Base-by-base conservation (phyloP, 257 asterid genomes). In the Gentiana dahurica region DNA sequence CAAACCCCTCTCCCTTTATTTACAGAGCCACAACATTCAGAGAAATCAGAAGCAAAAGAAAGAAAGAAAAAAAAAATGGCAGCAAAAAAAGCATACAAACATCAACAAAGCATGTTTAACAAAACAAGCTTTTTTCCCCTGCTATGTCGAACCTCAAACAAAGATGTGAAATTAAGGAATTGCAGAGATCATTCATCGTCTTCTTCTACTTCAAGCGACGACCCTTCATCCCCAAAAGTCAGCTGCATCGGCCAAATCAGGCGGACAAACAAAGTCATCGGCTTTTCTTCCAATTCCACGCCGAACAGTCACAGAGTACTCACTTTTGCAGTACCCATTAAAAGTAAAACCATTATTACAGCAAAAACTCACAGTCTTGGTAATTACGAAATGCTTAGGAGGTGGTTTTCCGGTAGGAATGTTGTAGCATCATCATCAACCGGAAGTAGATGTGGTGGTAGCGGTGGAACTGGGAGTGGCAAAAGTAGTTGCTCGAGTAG, bases 181-280 rank as follows among this genome's bases (percentile, higher is more conserved):
- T 54, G 5, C 58, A 70, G 53, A 50, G 59, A 53, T 43, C 71
- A 67, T 0, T 35, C 73, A 12, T 15, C 75, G 37, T 45, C 74
- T 15, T 34, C 37, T 64, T 60, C 61, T 10, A 5, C 46, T 24
- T 24, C 24, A 24, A 24, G 24, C 53, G 76, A 60, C 38, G 89
- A 80, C 34, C 97, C 97, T 51, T 72, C 93, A 11, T 89, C 97
- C 52, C 97, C 97, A 1, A 83, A 71, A 66, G 94, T 89, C 63
- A 79, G 88, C 44, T 89, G 97, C 79, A 82, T 81, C 62, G 97
- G 95, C 67, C 90, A 89, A 59, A 93, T 89, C 66, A 84, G 86
- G 49, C 70, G 79, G 57, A 81, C 52, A 89, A 80, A 68, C 77
- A 85, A 79, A 37, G 58, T 85, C 51, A 7, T 41, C 46, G 9